These are phyloP conservation scores for Starmera amethionina DNA, from an alignment of 805 yeast genomes.

Conservation along the genomic window DNA sequence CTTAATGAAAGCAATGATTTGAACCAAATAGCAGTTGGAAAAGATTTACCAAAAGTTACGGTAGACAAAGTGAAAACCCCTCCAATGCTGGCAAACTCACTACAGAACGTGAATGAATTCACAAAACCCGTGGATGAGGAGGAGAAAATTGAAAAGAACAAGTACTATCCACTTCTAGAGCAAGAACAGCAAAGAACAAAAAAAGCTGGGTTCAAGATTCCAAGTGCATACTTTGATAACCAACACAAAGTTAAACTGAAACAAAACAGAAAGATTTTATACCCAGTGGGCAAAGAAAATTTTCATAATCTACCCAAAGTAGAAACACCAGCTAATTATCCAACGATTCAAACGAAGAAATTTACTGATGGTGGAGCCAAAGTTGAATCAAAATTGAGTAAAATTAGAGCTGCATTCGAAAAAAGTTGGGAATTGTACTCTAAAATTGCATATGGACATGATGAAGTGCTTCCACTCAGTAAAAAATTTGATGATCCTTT, in stretches of 20 bases:
- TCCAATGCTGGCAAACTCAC: not conserved
- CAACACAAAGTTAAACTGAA: slow-evolving; percentile 13
- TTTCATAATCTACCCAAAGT: slow-evolving; percentile 12
- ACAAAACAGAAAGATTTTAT: slow-evolving; percentile 10
- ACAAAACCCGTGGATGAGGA: slow-evolving; percentile 9
- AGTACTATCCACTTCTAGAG: slow-evolving; percentile 27
- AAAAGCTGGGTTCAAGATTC: slow-evolving; percentile 3
- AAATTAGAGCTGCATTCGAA: slow-evolving; percentile 27
- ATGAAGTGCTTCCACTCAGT: slow-evolving; percentile 33
- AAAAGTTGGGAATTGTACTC: slow-evolving; percentile 36
- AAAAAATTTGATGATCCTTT: slow-evolving; percentile 27
- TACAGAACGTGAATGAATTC: not conserved
- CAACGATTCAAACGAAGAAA: slow-evolving; percentile 19
- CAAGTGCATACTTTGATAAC: slow-evolving; percentile 12
- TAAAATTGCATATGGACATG: slow-evolving; percentile 33
- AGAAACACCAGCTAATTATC: slow-evolving; percentile 10
- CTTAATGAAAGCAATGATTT: slow-evolving; percentile 15
- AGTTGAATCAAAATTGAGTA: slow-evolving; percentile 16
- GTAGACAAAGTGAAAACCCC: slow-evolving; percentile 2
- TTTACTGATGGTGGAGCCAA: slow-evolving; percentile 21
- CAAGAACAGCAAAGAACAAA: slow-evolving; percentile 9
- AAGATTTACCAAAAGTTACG: slow-evolving; percentile 15
- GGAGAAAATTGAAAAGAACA: slow-evolving; percentile 23
- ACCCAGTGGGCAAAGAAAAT: slow-evolving; percentile 17
- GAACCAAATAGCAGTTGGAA: slow-evolving; percentile 16